Evolutionary conservation across 306 rosid species (phyloP), one percentile per base, ranked within the genome.

Genomic region (Rubus parviflorus): DNA sequence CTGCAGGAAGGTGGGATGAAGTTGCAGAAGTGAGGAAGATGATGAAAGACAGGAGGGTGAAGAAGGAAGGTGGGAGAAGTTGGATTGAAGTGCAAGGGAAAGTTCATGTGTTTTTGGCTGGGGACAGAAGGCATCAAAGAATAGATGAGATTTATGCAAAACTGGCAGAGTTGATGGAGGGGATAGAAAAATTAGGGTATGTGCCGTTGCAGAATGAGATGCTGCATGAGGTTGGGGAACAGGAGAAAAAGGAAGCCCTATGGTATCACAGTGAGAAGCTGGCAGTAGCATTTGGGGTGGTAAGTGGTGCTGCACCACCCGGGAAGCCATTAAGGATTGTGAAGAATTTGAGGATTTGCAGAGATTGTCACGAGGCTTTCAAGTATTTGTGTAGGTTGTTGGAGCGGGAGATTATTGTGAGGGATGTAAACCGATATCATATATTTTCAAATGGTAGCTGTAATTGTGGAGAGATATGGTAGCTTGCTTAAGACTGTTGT

Each of bases 261-360:
- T 86, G 95, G 98, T 75, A 81, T 76, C 98, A 90, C 53, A 90
- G 97, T 76, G 98, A 92, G 85, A 92, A 89, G 84, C 84, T 94
- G 85, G 98, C 97, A 3, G 72, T 90, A 70, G 98, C 97, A 15
- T 92, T 90, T 77, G 97, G 86, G 42, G 82, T 90, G 73, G 79
- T 94, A 83, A 86, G 87, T 68, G 96, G 88, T 68, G 88, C 87
- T 48, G 84, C 83, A 22, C 92, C 86, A 37, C 84, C 76, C 0
- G 93, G 94, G 69, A 92, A 92, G 88, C 81, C 97, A 37, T 19
- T 92, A 66, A 86, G 95, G 85, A 84, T 88, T 60, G 92, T 90
- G 80, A 94, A 94, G 89, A 94, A 92, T 87, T 84, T 92, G 82
- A 92, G 93, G 88, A 94, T 92, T 65, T 92, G 98, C 83, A 88